These are phyloP conservation scores for Fusarium succisae DNA, from an alignment of 2,329 filamentous ascomycete species.

Conservation along the genomic window DNA sequence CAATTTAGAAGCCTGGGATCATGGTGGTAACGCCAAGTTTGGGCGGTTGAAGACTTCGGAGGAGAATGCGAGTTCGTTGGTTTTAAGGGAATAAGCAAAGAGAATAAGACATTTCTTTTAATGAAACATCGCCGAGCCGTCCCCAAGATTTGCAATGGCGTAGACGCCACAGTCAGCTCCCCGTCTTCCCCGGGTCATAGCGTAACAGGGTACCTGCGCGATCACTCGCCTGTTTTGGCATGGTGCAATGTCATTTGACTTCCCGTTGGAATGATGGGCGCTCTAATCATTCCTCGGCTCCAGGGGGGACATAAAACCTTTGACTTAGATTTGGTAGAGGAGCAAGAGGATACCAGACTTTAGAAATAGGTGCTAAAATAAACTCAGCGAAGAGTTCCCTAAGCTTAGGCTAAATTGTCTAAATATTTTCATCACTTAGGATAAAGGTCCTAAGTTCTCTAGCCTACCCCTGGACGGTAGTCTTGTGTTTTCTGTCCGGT, in stretches of 20 bases:
- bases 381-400: no score
- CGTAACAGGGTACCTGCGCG: background rate
- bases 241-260: background rate
- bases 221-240: background rate
- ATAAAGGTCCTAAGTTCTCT: rapidly evolving
- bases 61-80: background rate
- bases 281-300: background rate
- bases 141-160: background rate
- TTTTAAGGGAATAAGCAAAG: background rate
- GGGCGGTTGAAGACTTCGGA: background rate
- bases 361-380: no score
- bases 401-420: no score
- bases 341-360: no score
- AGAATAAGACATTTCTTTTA: background rate
- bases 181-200: background rate
- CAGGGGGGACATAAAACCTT: rapidly evolving
- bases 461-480: rapidly evolving
- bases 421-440: no score
- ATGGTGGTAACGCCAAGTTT: background rate
- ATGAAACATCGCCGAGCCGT: background rate
- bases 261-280: background rate
- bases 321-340: rapidly evolving
- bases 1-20: background rate
- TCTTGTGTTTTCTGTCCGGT: background rate
- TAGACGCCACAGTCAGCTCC: background rate